phyloP scores from a whole-genome alignment of 164 flowering plant genomes.

The Sextonia rubra region DNA sequence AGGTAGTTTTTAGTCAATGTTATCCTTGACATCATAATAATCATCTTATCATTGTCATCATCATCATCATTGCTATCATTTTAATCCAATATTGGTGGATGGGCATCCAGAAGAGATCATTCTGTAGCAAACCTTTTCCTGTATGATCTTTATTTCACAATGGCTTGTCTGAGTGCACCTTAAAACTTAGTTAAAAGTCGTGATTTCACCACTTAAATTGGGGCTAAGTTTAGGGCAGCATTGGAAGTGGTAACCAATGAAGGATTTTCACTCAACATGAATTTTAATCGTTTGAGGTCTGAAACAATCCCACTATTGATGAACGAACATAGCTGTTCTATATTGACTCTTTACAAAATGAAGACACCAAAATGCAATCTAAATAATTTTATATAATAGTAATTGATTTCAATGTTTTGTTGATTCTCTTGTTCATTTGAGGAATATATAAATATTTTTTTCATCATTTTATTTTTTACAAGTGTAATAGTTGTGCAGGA shows the following conservation, averaged over 20 bases:
- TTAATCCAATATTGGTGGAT: no score
- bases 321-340: not conserved
- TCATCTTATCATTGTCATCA: not conserved
- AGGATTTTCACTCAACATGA: not conserved
- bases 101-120: no score
- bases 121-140: not conserved
- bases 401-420: not conserved
- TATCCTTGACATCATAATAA: not conserved
- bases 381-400: not conserved
- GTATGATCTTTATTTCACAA: not conserved
- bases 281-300: no score
- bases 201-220: not conserved
- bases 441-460: not conserved
- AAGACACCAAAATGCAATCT: not conserved
- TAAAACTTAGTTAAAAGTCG: not conserved
- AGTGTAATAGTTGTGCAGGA: conserved; percentile 41
- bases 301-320: not conserved
- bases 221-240: not conserved
- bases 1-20: conserved; percentile 42
- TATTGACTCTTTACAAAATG: no score
- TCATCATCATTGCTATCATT: no score
- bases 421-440: not conserved
- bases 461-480: not conserved
- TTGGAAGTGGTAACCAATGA: not conserved
- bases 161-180: not conserved